Base-by-base conservation (phyloP, 2,329 filamentous ascomycete genomes). In the Neonectria hederae region DNA sequence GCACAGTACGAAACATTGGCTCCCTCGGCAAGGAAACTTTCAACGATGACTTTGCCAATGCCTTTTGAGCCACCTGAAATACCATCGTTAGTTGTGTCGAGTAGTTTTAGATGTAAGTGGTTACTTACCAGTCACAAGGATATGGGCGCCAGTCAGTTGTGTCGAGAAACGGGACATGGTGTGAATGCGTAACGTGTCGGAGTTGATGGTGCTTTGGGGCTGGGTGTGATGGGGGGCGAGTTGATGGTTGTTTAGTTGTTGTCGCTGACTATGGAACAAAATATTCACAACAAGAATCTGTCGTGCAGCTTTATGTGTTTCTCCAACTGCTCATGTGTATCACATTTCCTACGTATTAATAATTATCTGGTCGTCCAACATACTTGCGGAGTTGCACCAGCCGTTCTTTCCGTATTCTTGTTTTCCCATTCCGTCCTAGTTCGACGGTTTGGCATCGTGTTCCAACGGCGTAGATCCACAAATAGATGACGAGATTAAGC, bases 1-100 rank as follows among this genome's bases (percentile, higher is more conserved):
- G 72, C 63, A 6, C 73, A 73, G 5, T 72, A 75, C 2, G 73
- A 75, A 4, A 75, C 73, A 21, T 75, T 74, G 13, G 70, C 73
- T 6, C 73, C 70, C 30, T 74, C 73, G n/a, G 45, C 21, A 11
- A 75, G 64, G 10, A 75, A 68, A 1, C 38, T 32, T 32, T 75
- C 62, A 0, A 69, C 70, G 1, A 72, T 69, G 2, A 62, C 68
- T 40, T 49, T 70, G 0, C 73, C 73, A n/a, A 75, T 70, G 2
- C 73, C 73, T 26, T 75, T 75, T 5, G 63, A 66, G 0, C 73
- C 73, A 8, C 73, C 70, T 72, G 19, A 0, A 42, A 10, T 4
- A n/a, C 14, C 46, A 9, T 21, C 21, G 26, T 63, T 22, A 57
- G 13, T 11, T 3, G 26, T 1, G 32, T 32, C 2, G 42, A 22